Percentiles rank a stretch among this genome's conserved stretches.
These are phyloP conservation scores for Pholiota molesta DNA, from an alignment of 768 basidiomycete genomes.

Conservation along the genomic window DNA sequence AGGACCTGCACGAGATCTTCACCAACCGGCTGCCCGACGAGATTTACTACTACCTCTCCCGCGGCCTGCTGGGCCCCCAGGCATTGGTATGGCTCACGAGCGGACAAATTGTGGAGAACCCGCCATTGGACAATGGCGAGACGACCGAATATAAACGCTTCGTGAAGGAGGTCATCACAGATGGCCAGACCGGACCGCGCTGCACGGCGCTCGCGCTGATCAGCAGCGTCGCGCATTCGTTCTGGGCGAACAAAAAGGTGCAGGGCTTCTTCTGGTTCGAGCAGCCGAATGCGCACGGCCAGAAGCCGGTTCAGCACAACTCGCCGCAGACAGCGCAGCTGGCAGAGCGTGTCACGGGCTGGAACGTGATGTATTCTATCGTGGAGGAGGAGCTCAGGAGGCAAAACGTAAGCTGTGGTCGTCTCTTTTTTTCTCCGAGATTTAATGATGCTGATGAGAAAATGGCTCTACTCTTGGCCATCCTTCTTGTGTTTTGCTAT, in stretches of 20 bases:
- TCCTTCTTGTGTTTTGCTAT: conserved; percentile 16
- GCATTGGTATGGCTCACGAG: conserved; percentile 94
- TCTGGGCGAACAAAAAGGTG: conserved; percentile 83
- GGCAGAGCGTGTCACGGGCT: conserved; percentile 84
- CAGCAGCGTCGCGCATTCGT: conserved; percentile 74
- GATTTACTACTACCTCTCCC: conserved; percentile 94
- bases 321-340: conserved; percentile 82
- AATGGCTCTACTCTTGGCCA: conserved; percentile 28
- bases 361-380: conserved; percentile 84
- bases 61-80: conserved; percentile 87
- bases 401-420: conserved; percentile 79
- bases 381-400: conserved; percentile 95
- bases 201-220: conserved; percentile 90
- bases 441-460: conserved; percentile 22
- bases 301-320: conserved; percentile 70
- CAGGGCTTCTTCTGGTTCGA: conserved; percentile 80
- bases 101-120: conserved; percentile 82
- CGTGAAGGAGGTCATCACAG: conserved; percentile 94
- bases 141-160: conserved; percentile 94
- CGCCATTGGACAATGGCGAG: conserved; percentile 94
- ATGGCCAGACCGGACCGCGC: conserved; percentile 91
- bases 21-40: conserved; percentile 94
- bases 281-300: conserved; percentile 48
- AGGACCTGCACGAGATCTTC: conserved; percentile 93
- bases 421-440: conserved; percentile 6